phyloP scores from a whole-genome alignment of 768 basidiomycete species.

The Russula sp. region DNA sequence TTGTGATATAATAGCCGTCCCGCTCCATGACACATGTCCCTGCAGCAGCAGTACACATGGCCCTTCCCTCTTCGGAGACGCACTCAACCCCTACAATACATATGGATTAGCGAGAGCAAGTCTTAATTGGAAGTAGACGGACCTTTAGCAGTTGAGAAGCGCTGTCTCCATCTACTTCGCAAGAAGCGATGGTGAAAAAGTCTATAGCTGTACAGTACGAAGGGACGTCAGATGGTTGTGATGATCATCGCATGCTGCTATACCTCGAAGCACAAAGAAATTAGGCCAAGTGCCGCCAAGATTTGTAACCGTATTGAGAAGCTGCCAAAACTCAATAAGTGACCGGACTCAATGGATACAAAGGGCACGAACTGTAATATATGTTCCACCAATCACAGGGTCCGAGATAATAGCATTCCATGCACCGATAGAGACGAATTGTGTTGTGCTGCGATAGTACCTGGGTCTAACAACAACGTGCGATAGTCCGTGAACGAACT shows the following conservation, averaged over 20 bases:
- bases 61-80: slow-evolving; percentile 87
- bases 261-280: slow-evolving; percentile 89
- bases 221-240: slow-evolving; percentile 22
- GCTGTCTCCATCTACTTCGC: slow-evolving; percentile 62
- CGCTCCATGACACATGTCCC: slow-evolving; percentile 79
- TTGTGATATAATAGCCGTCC: slow-evolving; percentile 92
- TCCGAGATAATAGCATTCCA: slow-evolving; percentile 97
- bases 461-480: slow-evolving; percentile 21
- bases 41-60: slow-evolving; percentile 63
- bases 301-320: slow-evolving; percentile 93
- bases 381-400: slow-evolving; percentile 95
- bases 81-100: slow-evolving; percentile 70
- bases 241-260: not conserved
- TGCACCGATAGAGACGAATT: slow-evolving; percentile 96
- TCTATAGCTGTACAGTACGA: slow-evolving; percentile 68
- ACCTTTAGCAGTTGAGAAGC: slow-evolving; percentile 58
- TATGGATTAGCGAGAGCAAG: not conserved
- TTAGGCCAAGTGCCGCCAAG: slow-evolving; percentile 99
- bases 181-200: slow-evolving; percentile 78
- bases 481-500: slow-evolving; percentile 35
- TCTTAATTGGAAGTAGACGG: not conserved
- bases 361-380: slow-evolving; percentile 81
- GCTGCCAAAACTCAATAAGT: slow-evolving; percentile 43
- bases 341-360: not conserved
- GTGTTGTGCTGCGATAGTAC: slow-evolving; percentile 66